Evolutionary conservation across 2,329 filamentous ascomycete species (phyloP).

Genomic region (Ascochyta lentis): DNA sequence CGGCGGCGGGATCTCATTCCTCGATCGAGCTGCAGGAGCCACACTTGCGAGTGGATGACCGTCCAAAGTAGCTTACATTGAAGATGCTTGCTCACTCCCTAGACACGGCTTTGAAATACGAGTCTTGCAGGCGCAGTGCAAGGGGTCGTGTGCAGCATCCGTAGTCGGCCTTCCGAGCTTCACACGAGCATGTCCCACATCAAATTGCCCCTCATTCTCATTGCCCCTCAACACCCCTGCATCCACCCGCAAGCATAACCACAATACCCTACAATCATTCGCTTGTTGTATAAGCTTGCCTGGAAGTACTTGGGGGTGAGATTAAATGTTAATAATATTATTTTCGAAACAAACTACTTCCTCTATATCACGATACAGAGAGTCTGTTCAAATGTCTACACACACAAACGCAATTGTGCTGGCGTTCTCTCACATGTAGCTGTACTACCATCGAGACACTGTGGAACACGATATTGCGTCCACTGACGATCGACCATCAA

Average conservation of each 20-base stretch:
- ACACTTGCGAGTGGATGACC: not conserved
- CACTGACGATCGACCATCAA: not conserved
- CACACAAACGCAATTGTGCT: too few relatives aligned
- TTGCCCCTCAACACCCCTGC: slow-evolving; percentile 14
- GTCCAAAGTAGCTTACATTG: too few relatives aligned
- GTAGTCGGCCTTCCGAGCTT: not conserved
- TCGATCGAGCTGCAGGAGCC: slow-evolving; percentile 14
- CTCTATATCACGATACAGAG: too few relatives aligned
- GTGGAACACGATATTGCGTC: not conserved
- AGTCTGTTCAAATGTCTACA: too few relatives aligned
- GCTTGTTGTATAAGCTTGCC: too few relatives aligned
- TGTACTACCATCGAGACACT: too few relatives aligned
- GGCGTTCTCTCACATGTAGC: too few relatives aligned
- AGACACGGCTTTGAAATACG: not conserved
- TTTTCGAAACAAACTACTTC: too few relatives aligned
- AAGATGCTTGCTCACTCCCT: not conserved
- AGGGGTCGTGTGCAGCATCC: not conserved
- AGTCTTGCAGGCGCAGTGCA: not conserved
- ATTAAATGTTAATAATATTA: too few relatives aligned
- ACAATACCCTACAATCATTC: too few relatives aligned
- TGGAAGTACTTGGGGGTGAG: too few relatives aligned
- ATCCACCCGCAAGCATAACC: not conserved
- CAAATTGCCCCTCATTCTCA: not conserved
- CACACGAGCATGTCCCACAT: slow-evolving; percentile 3
- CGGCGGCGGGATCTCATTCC: slow-evolving; percentile 24